Evolutionary conservation across 108 stramenopile species (phyloP).

Genomic region (Asterionellopsis glacialis): DNA sequence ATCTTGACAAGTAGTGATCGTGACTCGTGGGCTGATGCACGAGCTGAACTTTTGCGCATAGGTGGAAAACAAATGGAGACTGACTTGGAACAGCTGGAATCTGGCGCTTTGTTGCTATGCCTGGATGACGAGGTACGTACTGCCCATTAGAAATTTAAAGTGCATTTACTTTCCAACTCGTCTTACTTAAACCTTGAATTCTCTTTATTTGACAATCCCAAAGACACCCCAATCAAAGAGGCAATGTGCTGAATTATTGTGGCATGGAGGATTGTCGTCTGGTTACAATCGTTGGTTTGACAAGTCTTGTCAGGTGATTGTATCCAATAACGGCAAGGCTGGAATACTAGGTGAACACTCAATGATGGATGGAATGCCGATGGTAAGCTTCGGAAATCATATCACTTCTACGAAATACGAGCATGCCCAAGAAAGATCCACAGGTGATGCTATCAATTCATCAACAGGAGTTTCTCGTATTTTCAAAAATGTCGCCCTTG

Average conservation of each 20-base stretch:
- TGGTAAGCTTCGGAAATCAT: conserved; percentile 23
- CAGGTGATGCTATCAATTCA: not conserved
- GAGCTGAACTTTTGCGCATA: conserved; percentile 13
- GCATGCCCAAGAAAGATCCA: not conserved
- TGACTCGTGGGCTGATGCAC: conserved; percentile 43
- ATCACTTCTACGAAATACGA: conserved; percentile 23
- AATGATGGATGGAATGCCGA: conserved; percentile 65
- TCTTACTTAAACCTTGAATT: not conserved
- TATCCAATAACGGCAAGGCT: conserved; percentile 50
- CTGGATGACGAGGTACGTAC: conserved; percentile 30
- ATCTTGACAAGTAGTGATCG: conserved; percentile 42
- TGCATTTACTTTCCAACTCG: not conserved
- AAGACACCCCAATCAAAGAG: not conserved
- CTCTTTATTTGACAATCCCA: not conserved
- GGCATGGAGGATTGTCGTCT: conserved; percentile 5
- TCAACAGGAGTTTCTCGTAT: conserved; percentile 2
- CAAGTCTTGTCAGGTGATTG: conserved; percentile 60
- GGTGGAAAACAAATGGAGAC: conserved; percentile 23
- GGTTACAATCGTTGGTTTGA: conserved; percentile 56
- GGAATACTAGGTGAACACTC: conserved; percentile 60
- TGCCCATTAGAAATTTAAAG: too few species aligned
- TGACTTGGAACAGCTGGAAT: conserved; percentile 29
- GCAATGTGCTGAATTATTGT: conserved; percentile 12
- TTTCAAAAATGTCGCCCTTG: conserved; percentile 12
- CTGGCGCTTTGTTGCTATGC: conserved; percentile 29